Conservation (phyloP, 257 asterid species). For the Nicotiana knightiana region DNA sequence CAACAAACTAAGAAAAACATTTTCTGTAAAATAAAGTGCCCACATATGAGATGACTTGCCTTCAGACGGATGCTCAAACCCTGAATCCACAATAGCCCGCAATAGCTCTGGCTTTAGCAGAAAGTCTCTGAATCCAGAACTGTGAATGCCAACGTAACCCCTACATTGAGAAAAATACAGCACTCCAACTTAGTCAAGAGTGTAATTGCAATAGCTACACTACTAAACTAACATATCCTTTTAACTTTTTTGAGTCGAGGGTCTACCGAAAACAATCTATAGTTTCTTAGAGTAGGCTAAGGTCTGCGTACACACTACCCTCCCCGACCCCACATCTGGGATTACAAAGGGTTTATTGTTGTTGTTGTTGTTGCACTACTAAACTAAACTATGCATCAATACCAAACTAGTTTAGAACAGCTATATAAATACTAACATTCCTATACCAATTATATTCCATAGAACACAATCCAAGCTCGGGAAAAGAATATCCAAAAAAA, state of each 20-base stretch:
- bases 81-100: slow-evolving; percentile 43
- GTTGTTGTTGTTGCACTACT: too few relatives aligned
- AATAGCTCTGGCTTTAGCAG: slow-evolving; percentile 45
- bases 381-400: background rate
- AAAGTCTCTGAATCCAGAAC: slow-evolving; percentile 48
- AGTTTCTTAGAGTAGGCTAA: too few relatives aligned
- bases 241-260: too few relatives aligned
- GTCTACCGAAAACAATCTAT: too few relatives aligned
- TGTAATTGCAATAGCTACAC: background rate
- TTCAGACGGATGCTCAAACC: slow-evolving; percentile 47
- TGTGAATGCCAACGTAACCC: slow-evolving; percentile 44
- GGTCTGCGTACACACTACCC: too few relatives aligned
- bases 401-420: background rate
- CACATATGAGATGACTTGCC: slow-evolving; percentile 11
- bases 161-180: slow-evolving; percentile 13
- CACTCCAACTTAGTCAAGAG: background rate
- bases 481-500: background rate
- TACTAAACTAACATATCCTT: background rate
- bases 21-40: background rate
- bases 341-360: too few relatives aligned
- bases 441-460: background rate
- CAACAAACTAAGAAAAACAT: background rate
- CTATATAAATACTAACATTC: background rate
- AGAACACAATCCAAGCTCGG: background rate
- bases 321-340: too few relatives aligned